Evolutionary conservation across 495 filamentous ascomycete species (phyloP).

Genomic region (Emericellopsis terricola): DNA sequence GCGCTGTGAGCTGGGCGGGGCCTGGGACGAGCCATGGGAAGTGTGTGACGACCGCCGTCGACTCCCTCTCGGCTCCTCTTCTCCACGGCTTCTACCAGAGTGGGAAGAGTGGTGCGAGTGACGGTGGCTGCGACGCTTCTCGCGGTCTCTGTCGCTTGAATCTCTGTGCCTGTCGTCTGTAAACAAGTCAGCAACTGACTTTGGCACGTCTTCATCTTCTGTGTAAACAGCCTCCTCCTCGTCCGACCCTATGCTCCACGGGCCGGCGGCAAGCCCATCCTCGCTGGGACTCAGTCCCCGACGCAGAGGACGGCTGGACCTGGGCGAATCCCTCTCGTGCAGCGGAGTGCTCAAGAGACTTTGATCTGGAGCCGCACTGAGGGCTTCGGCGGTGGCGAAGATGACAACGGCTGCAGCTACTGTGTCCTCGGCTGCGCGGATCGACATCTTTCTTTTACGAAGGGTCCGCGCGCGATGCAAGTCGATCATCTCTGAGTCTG

Average conservation of each 20-base stretch:
- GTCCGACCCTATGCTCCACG: conserved; percentile 1
- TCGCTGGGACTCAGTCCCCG: neutral
- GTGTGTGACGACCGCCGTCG: neutral
- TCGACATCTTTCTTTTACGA: conserved; percentile 7
- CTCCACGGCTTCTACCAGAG: conserved; percentile 1
- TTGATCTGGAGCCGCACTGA: no score
- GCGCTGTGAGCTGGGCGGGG: conserved; percentile 1
- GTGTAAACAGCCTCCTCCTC: conserved; percentile 1
- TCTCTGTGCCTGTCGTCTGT: conserved; percentile 15
- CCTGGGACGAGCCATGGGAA: neutral
- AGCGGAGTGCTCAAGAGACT: no score
- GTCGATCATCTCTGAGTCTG: conserved; percentile 8
- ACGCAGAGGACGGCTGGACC: neutral
- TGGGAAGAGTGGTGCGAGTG: conserved; percentile 5
- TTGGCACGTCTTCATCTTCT: conserved; percentile 1
- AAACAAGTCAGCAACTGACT: conserved; percentile 14
- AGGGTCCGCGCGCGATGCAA: conserved; percentile 9
- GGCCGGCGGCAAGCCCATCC: neutral
- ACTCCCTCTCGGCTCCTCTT: conserved; percentile 1
- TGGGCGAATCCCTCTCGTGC: no score
- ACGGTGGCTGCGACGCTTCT: conserved; percentile 10
- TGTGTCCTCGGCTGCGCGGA: conserved; percentile 9
- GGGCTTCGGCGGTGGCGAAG: conserved; percentile 9
- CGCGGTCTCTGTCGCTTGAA: conserved; percentile 6
- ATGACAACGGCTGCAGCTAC: conserved; percentile 12